These are phyloP conservation scores for Monosporascus sp. DNA, from an alignment of 2,329 filamentous ascomycete species.

Conservation along the genomic window DNA sequence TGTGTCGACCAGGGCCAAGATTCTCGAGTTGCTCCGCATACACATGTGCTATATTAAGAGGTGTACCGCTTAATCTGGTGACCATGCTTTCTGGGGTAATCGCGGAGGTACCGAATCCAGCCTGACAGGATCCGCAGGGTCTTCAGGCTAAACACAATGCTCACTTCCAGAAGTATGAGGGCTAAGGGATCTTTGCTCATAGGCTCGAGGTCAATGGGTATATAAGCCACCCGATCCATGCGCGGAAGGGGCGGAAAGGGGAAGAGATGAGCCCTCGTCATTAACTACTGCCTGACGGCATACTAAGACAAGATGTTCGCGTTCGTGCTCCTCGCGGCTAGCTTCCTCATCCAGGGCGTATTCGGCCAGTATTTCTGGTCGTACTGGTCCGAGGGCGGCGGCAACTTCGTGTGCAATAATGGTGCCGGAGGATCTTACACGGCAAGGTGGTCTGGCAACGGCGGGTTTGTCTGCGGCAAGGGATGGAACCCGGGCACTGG, in stretches of 20 bases:
- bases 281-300: neutral
- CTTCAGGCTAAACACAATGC: neutral
- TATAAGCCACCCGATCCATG: neutral
- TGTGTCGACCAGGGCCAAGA: neutral
- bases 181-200: too few species aligned
- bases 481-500: slow-evolving; percentile 50
- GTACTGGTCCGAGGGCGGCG: slow-evolving; percentile 38
- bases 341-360: slow-evolving; percentile 5
- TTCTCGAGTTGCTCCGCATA: neutral
- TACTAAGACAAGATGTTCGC: neutral
- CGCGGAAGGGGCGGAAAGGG: neutral
- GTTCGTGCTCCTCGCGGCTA: neutral
- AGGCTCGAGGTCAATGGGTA: neutral
- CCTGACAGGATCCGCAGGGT: neutral
- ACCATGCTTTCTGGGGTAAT: neutral
- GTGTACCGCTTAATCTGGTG: neutral
- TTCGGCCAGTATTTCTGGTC: slow-evolving; percentile 35
- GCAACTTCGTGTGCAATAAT: slow-evolving; percentile 36
- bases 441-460: slow-evolving; percentile 38
- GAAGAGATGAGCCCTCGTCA: neutral
- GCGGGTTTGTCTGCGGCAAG: slow-evolving; percentile 54
- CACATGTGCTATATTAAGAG: neutral
- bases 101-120: neutral
- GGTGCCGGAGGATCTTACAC: slow-evolving; percentile 35
- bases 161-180: too few species aligned